phyloP scores from a whole-genome alignment of 2,329 filamentous ascomycete species.

The Hypocrella siamensis region DNA sequence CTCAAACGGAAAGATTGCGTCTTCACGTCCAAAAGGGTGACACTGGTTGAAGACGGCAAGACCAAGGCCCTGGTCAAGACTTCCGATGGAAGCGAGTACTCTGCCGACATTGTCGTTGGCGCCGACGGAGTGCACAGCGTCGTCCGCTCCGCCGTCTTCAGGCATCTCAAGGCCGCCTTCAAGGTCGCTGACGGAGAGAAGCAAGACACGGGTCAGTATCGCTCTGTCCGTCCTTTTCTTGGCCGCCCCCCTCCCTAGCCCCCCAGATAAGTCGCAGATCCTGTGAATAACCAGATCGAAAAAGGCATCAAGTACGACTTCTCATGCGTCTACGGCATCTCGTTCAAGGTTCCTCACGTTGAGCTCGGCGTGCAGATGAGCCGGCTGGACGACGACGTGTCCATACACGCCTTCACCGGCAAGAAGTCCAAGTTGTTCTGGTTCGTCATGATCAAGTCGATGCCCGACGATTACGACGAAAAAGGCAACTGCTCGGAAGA shows the following conservation, averaged over 20 bases:
- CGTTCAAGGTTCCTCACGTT: conserved; percentile 1
- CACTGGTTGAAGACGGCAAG: conserved; percentile 3
- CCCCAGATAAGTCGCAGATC: too few relatives aligned
- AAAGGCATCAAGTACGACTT: conserved; percentile 3
- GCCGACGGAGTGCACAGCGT: conserved; percentile 25
- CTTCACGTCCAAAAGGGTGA: conserved; percentile 6
- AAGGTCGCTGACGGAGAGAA: conserved; percentile 6
- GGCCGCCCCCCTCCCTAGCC: too few relatives aligned
- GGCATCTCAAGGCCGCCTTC: conserved; percentile 5
- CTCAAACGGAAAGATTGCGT: conserved; percentile 13
- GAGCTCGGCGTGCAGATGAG: conserved; percentile 1
- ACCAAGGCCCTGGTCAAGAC: conserved; percentile 11
- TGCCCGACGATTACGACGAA: conserved; percentile 13
- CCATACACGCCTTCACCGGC: conserved; percentile 2
- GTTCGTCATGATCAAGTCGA: conserved; percentile 2
- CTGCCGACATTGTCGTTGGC: conserved; percentile 23
- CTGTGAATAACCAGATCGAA: too few relatives aligned
- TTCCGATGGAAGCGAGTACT: conserved; percentile 16
- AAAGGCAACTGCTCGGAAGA: background rate
- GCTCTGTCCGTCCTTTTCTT: too few relatives aligned
- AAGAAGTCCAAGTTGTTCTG: conserved; percentile 3
- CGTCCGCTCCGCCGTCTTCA: conserved; percentile 9
- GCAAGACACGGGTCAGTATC: conserved; percentile 8
- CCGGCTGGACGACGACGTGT: conserved; percentile 1
- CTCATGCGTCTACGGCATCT: conserved; percentile 3